Percentiles rank a stretch among this genome's conserved stretches.
These are phyloP conservation scores for Fusarium papillatum DNA, from an alignment of 2,329 filamentous ascomycete species.

Conservation along the genomic window DNA sequence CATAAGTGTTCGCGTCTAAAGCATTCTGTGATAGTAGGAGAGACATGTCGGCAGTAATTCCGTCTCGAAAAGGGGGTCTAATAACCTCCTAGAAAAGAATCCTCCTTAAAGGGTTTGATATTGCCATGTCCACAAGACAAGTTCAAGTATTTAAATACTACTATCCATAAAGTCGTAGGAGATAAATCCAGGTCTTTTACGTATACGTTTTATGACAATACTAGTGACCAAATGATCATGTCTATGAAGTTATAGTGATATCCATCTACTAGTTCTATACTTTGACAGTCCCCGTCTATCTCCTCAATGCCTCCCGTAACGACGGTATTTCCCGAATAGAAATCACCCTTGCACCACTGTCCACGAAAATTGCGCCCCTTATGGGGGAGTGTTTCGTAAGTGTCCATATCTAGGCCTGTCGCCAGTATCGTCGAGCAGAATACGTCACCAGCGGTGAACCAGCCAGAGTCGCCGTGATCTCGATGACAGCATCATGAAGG, in stretches of 20 bases:
- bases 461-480: too few species aligned
- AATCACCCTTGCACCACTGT: too few species aligned
- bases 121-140: not conserved
- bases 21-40: too few species aligned
- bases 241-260: not conserved
- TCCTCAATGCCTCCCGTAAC: accelerated
- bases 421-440: too few species aligned
- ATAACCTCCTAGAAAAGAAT: not conserved
- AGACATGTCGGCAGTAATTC: too few species aligned
- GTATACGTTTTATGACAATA: not conserved
- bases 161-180: not conserved
- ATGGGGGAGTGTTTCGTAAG: too few species aligned
- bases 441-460: too few species aligned
- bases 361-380: too few species aligned
- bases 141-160: not conserved
- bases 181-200: not conserved
- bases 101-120: not conserved
- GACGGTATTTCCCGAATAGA: not conserved
- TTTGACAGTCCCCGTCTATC: not conserved
- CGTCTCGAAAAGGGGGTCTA: too few species aligned
- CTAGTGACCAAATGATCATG: not conserved
- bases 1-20: too few species aligned
- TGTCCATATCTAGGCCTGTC: too few species aligned
- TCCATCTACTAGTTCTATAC: not conserved
- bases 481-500: too few species aligned